These are phyloP conservation scores for Termitomyces sp. DNA, from an alignment of 768 basidiomycete species.

Conservation along the genomic window DNA sequence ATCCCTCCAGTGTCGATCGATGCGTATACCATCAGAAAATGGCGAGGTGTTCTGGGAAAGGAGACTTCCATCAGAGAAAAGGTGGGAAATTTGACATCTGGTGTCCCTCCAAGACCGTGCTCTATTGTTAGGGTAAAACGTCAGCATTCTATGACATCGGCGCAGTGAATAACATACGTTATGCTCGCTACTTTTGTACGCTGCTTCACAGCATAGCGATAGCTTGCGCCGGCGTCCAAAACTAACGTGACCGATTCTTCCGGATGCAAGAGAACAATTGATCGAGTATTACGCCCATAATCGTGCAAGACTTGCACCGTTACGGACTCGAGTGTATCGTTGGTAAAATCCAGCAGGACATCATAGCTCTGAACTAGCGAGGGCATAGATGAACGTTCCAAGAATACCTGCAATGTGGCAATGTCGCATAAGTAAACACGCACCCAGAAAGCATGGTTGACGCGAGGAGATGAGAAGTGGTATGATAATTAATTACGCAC, in stretches of 20 bases:
- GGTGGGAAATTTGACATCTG: conserved; percentile 55
- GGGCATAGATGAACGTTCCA: conserved; percentile 43
- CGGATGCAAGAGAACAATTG: conserved; percentile 55
- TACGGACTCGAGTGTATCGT: conserved; percentile 62
- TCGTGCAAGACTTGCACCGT: conserved; percentile 63
- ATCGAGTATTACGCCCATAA: conserved; percentile 53
- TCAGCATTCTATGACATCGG: conserved; percentile 1
- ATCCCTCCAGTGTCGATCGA: conserved; percentile 67
- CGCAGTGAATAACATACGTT: conserved; percentile 43
- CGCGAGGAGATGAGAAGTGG: conserved; percentile 7
- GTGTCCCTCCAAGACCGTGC: conserved; percentile 66
- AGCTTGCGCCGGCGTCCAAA: conserved; percentile 64
- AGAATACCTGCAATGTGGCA: conserved; percentile 1
- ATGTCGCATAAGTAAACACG: conserved; percentile 7
- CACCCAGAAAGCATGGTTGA: conserved; percentile 6
- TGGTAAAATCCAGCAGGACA: conserved; percentile 64
- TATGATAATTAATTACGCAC: conserved; percentile 7
- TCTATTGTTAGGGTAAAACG: conserved; percentile 25
- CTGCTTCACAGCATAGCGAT: conserved; percentile 67
- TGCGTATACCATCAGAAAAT: conserved; percentile 51
- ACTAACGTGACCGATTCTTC: conserved; percentile 63
- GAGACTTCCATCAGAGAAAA: conserved; percentile 40
- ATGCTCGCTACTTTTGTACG: conserved; percentile 64
- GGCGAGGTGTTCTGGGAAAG: conserved; percentile 18
- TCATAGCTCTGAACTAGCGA: conserved; percentile 56